A percentile compares a stretch with the other conserved stretches of the same genome.
Conservation (phyloP, 75 land plant genomes). For the Azolla pinnata region DNA sequence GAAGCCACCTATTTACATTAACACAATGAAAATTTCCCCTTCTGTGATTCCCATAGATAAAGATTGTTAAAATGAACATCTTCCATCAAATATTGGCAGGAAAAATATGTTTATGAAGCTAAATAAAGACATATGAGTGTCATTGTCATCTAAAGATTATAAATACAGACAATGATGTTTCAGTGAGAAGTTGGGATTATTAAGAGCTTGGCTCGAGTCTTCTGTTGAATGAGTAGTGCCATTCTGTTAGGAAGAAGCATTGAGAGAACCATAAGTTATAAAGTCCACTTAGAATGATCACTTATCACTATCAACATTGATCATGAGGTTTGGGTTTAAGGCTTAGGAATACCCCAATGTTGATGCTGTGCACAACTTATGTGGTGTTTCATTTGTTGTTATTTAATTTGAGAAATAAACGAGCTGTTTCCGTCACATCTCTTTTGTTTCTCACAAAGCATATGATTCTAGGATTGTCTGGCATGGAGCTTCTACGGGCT, state of each 20-base stretch:
- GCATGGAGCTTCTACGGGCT: conserved; percentile 63
- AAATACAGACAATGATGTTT: background rate
- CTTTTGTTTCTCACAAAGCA: no score
- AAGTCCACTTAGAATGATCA: no score
- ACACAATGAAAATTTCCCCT: background rate
- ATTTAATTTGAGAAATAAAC: background rate
- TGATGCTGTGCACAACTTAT: background rate
- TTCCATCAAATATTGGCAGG: no score
- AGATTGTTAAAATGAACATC: background rate
- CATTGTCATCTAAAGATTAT: background rate
- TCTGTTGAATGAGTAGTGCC: background rate
- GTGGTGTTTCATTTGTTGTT: background rate
- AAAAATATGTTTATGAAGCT: no score
- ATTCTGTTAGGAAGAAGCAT: no score
- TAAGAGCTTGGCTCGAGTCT: background rate
- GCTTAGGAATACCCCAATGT: background rate
- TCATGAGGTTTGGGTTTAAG: no score
- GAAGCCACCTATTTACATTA: background rate
- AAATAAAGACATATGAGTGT: no score
- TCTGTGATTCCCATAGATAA: background rate
- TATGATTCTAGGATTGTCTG: conserved; percentile 48
- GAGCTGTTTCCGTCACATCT: background rate
- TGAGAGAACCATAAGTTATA: no score
- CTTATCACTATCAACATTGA: background rate
- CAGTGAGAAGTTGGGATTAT: background rate